These are phyloP conservation scores for Taphrina wiesneri DNA, from an alignment of 1,139 yeast species.

Conservation along the genomic window DNA sequence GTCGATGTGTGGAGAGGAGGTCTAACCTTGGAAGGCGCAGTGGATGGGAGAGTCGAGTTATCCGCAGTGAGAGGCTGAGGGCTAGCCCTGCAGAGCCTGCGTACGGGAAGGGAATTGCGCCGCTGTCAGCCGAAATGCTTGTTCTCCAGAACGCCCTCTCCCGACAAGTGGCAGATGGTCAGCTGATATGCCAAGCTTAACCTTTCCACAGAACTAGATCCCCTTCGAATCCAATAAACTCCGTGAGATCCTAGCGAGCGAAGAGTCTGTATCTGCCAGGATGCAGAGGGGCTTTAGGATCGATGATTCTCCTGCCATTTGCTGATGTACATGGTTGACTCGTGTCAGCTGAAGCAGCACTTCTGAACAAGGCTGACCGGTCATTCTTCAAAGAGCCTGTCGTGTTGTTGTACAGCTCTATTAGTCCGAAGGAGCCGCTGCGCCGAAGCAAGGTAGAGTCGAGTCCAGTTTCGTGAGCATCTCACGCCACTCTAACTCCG, in stretches of 20 bases:
- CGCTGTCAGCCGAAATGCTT: not conserved
- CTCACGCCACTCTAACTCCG: slow-evolving; percentile 87
- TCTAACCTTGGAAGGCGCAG: too few relatives aligned
- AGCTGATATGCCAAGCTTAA: not conserved
- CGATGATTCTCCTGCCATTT: too few relatives aligned
- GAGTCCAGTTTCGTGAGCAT: slow-evolving; percentile 78
- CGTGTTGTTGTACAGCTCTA: not conserved
- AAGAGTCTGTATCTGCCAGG: too few relatives aligned
- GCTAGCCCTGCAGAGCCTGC: too few relatives aligned
- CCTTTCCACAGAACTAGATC: not conserved
- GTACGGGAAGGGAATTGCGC: not conserved
- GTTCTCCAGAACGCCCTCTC: not conserved
- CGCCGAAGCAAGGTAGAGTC: slow-evolving; percentile 56
- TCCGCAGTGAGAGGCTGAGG: too few relatives aligned
- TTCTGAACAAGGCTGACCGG: not conserved
- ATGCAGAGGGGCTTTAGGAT: too few relatives aligned
- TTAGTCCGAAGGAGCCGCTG: not conserved
- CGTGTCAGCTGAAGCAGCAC: too few relatives aligned
- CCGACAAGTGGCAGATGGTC: slow-evolving; percentile 6
- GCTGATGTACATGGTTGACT: too few relatives aligned
- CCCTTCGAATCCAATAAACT: too few relatives aligned
- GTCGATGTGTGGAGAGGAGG: not conserved
- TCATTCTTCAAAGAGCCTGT: not conserved
- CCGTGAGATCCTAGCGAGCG: too few relatives aligned
- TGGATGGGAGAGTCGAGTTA: too few relatives aligned